Evolutionary conservation across 148 eudicot species (phyloP).

Genomic region (Camellia japonica): DNA sequence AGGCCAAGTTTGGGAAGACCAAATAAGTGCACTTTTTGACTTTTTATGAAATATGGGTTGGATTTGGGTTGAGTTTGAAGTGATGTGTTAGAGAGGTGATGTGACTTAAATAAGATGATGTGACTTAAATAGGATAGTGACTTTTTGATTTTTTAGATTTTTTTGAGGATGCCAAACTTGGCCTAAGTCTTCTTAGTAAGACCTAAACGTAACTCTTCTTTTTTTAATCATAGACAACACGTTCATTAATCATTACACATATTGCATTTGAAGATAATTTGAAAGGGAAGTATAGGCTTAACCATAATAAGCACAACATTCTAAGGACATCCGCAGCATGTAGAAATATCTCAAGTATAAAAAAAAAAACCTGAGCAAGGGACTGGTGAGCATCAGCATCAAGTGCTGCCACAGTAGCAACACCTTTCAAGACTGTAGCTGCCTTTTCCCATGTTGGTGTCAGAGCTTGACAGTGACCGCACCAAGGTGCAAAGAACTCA

Average conservation of each 20-base stretch:
- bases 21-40: no score
- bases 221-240: background rate
- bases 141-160: no score
- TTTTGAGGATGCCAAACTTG: no score
- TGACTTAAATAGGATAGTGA: no score
- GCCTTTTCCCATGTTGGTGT: conserved; percentile 94
- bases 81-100: no score
- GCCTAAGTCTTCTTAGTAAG: background rate
- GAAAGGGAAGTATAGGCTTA: background rate
- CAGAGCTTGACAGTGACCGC: conserved; percentile 90
- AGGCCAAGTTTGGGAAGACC: no score
- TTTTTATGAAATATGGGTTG: no score
- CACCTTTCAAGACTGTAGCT: conserved; percentile 84
- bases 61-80: no score
- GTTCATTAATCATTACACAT: background rate
- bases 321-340: background rate
- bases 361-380: conserved; percentile 69
- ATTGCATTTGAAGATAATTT: background rate
- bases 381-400: conserved; percentile 96
- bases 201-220: background rate
- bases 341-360: conserved; percentile 4
- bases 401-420: conserved; percentile 89
- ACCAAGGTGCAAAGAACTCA: conserved; percentile 97
- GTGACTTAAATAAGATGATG: no score
- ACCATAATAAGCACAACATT: background rate